Percentiles rank a stretch among this genome's conserved stretches.
Conservation (phyloP, 2,329 filamentous ascomycete species). For the Lasiodiplodia citricola region DNA sequence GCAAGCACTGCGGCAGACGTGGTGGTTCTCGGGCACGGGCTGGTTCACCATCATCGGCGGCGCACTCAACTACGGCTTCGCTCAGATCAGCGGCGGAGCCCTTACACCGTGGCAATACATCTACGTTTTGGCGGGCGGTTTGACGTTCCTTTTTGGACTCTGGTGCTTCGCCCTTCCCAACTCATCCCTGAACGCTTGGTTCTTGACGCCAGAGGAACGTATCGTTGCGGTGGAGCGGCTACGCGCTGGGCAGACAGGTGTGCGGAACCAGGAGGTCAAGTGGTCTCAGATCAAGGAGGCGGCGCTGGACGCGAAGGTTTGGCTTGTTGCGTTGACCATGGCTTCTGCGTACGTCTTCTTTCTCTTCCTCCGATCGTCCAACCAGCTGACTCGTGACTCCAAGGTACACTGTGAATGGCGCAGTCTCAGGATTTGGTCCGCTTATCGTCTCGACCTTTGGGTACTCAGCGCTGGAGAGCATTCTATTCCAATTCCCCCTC, state of each 20-base stretch:
- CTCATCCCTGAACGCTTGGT: conserved; percentile 71
- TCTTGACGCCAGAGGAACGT: conserved; percentile 64
- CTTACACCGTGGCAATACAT: conserved; percentile 71
- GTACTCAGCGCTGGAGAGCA: conserved; percentile 66
- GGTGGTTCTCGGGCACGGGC: conserved; percentile 36
- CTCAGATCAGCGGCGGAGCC: conserved; percentile 39
- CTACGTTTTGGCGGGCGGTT: conserved; percentile 67
- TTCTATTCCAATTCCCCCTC: conserved; percentile 76
- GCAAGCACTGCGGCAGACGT: conserved; percentile 40
- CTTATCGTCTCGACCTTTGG: conserved; percentile 75
- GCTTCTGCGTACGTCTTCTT: conserved; percentile 60
- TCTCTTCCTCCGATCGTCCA: neutral
- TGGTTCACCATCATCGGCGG: conserved; percentile 35
- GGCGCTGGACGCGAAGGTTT: conserved; percentile 65
- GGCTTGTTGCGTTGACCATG: conserved; percentile 71
- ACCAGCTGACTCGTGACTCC: neutral
- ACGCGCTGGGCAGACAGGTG: conserved; percentile 66
- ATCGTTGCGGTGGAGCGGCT: conserved; percentile 69
- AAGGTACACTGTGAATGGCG: conserved; percentile 67
- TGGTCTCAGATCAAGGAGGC: conserved; percentile 63
- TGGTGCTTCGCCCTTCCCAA: conserved; percentile 70
- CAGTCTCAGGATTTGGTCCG: conserved; percentile 72
- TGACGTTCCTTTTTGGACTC: conserved; percentile 69
- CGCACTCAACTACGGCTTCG: conserved; percentile 36
- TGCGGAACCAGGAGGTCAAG: conserved; percentile 67